Conservation (phyloP, 805 yeast species). For the Schwanniomyces polymorphus region DNA sequence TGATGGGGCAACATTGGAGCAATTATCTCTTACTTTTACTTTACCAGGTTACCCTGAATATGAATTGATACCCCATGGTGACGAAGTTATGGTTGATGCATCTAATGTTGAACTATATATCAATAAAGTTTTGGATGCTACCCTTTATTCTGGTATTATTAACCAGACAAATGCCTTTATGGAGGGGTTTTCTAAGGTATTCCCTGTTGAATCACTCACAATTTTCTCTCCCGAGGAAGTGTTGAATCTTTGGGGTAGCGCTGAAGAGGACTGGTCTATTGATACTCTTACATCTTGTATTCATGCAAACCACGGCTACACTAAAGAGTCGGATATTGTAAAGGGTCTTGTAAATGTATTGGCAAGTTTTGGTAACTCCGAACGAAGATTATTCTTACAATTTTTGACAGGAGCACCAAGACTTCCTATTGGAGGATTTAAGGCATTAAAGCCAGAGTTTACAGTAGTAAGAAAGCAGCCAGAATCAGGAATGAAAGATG, state of each 20-base stretch:
- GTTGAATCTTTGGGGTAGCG: slow-evolving; percentile 68
- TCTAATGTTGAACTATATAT: slow-evolving; percentile 62
- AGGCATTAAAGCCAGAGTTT: slow-evolving; percentile 72
- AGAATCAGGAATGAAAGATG: slow-evolving; percentile 68
- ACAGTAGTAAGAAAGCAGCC: slow-evolving; percentile 84
- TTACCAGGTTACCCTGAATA: slow-evolving; percentile 74
- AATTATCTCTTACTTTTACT: slow-evolving; percentile 62
- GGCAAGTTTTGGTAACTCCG: slow-evolving; percentile 49
- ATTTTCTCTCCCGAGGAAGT: slow-evolving; percentile 78
- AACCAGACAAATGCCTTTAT: slow-evolving; percentile 68
- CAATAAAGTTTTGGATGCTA: slow-evolving; percentile 52
- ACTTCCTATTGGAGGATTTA: slow-evolving; percentile 92
- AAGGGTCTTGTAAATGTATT: slow-evolving; percentile 62
- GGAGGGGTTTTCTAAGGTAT: slow-evolving; percentile 78
- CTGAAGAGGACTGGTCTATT: slow-evolving; percentile 83
- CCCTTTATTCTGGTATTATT: slow-evolving; percentile 62
- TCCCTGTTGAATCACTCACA: slow-evolving; percentile 71
- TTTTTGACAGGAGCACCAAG: slow-evolving; percentile 93
- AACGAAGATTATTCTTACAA: slow-evolving; percentile 75
- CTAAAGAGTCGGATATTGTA: slow-evolving; percentile 64
- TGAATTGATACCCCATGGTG: slow-evolving; percentile 61
- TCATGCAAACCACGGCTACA: slow-evolving; percentile 89
- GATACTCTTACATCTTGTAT: slow-evolving; percentile 60
- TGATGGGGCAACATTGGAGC: slow-evolving; percentile 47
- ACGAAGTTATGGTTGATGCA: slow-evolving; percentile 44